Evolutionary conservation across 352 stramenopile genomes (phyloP).

Genomic region (Phytophthora megakarya): DNA sequence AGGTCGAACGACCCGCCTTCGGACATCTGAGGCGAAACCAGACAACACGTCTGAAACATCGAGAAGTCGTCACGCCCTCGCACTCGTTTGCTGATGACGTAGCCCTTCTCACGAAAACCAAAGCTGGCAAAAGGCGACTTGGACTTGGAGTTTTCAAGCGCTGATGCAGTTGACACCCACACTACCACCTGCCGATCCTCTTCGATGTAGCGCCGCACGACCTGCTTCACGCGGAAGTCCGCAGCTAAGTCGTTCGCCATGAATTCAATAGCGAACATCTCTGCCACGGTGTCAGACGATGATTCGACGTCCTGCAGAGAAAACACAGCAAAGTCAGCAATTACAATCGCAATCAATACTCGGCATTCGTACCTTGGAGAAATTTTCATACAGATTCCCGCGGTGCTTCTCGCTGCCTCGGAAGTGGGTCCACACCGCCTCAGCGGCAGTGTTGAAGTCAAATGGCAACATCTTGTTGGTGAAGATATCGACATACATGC

Average conservation of each 20-base stretch:
- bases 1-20: conserved; percentile 33
- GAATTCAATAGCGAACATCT: conserved; percentile 44
- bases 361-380: conserved; percentile 35
- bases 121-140: conserved; percentile 39
- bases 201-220: conserved; percentile 43
- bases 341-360: background rate
- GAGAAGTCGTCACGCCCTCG: conserved; percentile 31
- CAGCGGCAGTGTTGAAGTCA: conserved; percentile 41
- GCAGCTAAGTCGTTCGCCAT: conserved; percentile 39
- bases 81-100: conserved; percentile 45
- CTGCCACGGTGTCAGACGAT: conserved; percentile 40
- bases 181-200: conserved; percentile 43
- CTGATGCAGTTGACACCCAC: conserved; percentile 43
- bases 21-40: conserved; percentile 40
- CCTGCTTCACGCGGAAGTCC: conserved; percentile 43
- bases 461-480: conserved; percentile 58
- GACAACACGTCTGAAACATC: conserved; percentile 44
- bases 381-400: conserved; percentile 48
- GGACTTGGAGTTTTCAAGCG: conserved; percentile 46
- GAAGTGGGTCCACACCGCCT: conserved; percentile 53
- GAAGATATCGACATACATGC: conserved; percentile 50
- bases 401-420: conserved; percentile 49
- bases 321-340: conserved; percentile 10
- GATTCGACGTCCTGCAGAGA: conserved; percentile 38
- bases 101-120: conserved; percentile 47